These are phyloP conservation scores for Poteriospumella lacustris DNA, from an alignment of 108 stramenopile species.

Conservation along the genomic window DNA sequence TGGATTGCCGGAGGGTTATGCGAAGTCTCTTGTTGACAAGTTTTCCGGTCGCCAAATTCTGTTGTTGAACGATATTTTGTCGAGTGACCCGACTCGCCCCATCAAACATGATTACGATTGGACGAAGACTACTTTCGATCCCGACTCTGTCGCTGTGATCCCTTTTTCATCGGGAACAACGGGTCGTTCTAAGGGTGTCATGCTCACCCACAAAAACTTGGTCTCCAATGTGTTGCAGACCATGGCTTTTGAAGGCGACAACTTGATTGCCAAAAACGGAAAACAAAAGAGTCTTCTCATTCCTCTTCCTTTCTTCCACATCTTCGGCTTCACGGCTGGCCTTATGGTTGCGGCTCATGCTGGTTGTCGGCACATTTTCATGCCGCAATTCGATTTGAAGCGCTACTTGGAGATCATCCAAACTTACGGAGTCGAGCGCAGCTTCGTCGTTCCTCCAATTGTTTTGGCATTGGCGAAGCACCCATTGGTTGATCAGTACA, in stretches of 20 bases:
- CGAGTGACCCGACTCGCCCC: conserved; percentile 56
- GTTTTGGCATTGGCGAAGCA: conserved; percentile 58
- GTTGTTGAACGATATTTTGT: conserved; percentile 39
- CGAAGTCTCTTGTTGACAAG: not conserved
- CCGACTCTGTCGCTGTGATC: conserved; percentile 55
- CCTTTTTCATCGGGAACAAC: conserved; percentile 90
- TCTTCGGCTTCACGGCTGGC: conserved; percentile 69
- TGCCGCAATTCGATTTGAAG: conserved; percentile 70
- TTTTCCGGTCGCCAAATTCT: not conserved
- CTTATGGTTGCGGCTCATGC: conserved; percentile 62
- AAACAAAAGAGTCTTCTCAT: conserved; percentile 38
- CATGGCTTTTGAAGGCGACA: conserved; percentile 36
- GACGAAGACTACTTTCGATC: conserved; percentile 37
- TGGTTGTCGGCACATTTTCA: conserved; percentile 66
- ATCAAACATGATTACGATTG: conserved; percentile 55
- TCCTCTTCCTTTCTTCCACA: conserved; percentile 87
- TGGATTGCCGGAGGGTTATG: not conserved
- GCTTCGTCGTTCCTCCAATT: conserved; percentile 80
- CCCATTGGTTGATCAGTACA: conserved; percentile 70
- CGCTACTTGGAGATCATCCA: conserved; percentile 66
- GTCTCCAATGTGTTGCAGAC: conserved; percentile 66
- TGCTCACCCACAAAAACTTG: conserved; percentile 75
- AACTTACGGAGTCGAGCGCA: conserved; percentile 61
- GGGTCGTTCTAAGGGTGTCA: conserved; percentile 87
- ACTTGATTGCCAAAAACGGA: not conserved